Evolutionary conservation across 768 basidiomycete genomes (phyloP), one percentile per base, ranked within the genome.

Genomic region (Cubamyces lactineus): DNA sequence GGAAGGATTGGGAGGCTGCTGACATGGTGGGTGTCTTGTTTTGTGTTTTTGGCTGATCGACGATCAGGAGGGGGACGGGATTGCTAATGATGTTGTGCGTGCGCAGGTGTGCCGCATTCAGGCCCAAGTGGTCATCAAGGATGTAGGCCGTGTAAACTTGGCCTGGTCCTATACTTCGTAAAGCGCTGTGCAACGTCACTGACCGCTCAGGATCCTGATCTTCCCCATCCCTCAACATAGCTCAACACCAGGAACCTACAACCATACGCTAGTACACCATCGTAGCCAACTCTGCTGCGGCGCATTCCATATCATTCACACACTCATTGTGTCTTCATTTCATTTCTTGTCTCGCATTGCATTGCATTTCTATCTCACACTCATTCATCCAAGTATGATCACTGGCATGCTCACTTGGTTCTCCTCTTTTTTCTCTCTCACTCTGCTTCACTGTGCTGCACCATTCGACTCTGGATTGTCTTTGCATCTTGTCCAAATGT

Each of bases 61-160:
- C 24, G 47, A 21, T 17, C 21, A 23, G 26, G 30, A 23, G 30
- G 24, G 45, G 15, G n/a, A n/a, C n/a, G 23, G 28, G 28, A 30
- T 30, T 30, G 28, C 28, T 30, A 8, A 30, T 30, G 28, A 30
- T 8, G 28, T 30, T n/a, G n/a, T n/a, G n/a, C 28, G 28, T 30
- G 3, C 8, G 46, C 52, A 72, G 71, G 71, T 72, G 39, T 70
- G 71, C 55, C 71, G 71, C 19, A 49, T 72, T 7, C 67, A 70
- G 48, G 68, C 65, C 15, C 69, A 72, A 55, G 71, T 72, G 9
- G 48, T 57, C 47, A 70, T 72, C 57, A 68, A 67, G 63, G 70
- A 68, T 50, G 70, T 70, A 43, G 71, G 71, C 43, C 68, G 66
- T 24, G 71, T 70, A 45, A 66, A 59, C 59, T 59, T 72, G 12